A percentile compares a stretch with the other conserved stretches of the same genome.
phyloP scores from a whole-genome alignment of 352 stramenopile genomes.

The Phytophthora ohioensis region DNA sequence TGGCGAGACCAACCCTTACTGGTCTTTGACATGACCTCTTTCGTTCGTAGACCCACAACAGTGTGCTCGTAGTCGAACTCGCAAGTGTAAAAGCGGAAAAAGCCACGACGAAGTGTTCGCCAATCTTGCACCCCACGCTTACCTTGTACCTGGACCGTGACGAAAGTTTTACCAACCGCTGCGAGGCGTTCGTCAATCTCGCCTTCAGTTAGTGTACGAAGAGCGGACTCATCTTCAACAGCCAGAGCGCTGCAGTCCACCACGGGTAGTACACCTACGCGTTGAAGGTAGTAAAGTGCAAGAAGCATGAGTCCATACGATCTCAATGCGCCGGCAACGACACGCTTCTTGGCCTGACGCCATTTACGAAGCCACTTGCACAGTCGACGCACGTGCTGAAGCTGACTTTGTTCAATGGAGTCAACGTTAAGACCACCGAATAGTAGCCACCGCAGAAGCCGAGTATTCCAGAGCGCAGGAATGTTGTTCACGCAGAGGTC shows the following conservation, averaged over 20 bases:
- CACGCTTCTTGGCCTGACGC: constrained; percentile 43
- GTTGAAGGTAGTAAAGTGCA: constrained; percentile 77
- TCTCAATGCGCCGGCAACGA: constrained; percentile 53
- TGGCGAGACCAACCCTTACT: constrained; percentile 59
- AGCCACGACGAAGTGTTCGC: constrained; percentile 57
- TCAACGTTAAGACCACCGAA: constrained; percentile 8
- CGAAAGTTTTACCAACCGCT: constrained; percentile 27
- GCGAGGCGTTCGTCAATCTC: constrained; percentile 36
- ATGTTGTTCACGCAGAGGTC: constrained; percentile 88
- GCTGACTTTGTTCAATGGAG: constrained; percentile 13
- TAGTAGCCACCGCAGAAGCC: constrained; percentile 56
- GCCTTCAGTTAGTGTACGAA: constrained; percentile 32
- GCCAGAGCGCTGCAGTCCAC: constrained; percentile 49
- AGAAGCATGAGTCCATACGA: constrained; percentile 81
- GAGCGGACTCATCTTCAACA: constrained; percentile 28
- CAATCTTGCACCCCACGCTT: constrained; percentile 24
- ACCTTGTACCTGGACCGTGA: constrained; percentile 2
- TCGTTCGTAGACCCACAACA: constrained; percentile 67
- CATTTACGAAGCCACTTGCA: constrained; percentile 72
- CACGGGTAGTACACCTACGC: constrained; percentile 45
- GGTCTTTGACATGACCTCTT: constrained; percentile 42
- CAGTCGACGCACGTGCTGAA: constrained; percentile 33
- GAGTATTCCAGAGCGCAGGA: constrained; percentile 83
- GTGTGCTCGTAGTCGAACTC: constrained; percentile 75
- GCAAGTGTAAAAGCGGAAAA: constrained; percentile 81